Base-by-base conservation (phyloP, 2,329 filamentous ascomycete genomes). In the Colletotrichum viniferum region DNA sequence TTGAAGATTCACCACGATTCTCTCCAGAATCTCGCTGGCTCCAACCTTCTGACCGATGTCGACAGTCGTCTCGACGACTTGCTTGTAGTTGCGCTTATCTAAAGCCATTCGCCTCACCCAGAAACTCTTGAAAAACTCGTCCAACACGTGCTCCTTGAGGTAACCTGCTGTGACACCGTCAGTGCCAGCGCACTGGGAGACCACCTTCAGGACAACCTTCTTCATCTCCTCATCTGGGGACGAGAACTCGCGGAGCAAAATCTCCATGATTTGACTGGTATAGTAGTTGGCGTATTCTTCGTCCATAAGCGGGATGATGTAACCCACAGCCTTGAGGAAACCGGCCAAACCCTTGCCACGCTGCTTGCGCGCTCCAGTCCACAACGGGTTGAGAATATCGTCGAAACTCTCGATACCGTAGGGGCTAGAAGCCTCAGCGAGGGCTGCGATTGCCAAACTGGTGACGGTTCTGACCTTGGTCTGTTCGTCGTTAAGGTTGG, bases 241-340 rank as follows among this genome's bases (percentile, higher is more conserved):
- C 8, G 96, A 94, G 81, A 99, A 99, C 83, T 99, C 97, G 80
- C 97, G 93, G 34, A 98, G 91, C 16, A 99, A 88, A 81, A 98
- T 98, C 84, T 98, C 97, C 96, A 99, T 98, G 81, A 99, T 98
- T 84, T 99, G 96, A 79, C 93, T 95, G 10, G 97, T 98, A 82
- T 99, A 99, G 87, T 99, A 99, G 83, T 98, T 98, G 85, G 97
- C 96, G 84, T 98, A 98, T 82, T 99, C 97, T 85, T 99, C 97
- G 86, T 99, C 97, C 97, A 99, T 99, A 68, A 99, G 91, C 6
- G 97, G 97, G 77, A 99, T 98, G 82, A 99, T 98, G 84, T 97
- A 98, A 30, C 97, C 97, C 58, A 99, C 96, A 62, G 97, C 97
- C 86, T 99, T 99, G 77, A 99, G 88, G 85, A 98, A 99, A 16